Evolutionary conservation across 148 eudicot genomes (phyloP), one percentile per base, ranked within the genome.

Genomic region (Rhododendron griersonianum): DNA sequence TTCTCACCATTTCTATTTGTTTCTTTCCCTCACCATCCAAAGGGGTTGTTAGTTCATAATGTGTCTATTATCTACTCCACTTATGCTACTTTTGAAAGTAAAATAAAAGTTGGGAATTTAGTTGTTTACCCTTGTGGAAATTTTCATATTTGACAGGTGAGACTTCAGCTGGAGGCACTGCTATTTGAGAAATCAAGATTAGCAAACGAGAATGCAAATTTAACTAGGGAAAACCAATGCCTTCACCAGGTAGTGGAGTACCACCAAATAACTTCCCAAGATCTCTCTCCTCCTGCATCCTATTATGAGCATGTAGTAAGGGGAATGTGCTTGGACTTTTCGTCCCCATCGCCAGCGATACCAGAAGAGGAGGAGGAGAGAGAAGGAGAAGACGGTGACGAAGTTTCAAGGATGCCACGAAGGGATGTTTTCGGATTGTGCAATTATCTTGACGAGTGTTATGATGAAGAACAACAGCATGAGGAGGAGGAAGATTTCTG

Each of bases 91-190:
- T 15, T 53, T 53, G 57, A 15, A 53, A 53, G 57, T 13, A 53
- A 53, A 53, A 14, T 23, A 65, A 65, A n/a, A 65, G 71, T n/a
- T 8, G 30, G 13, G 75, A 28, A 69, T 69, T 28, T 30, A 69
- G 30, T 25, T 69, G 15, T 28, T 25, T 69, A 69, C 37, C 16
- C 37, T 69, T 28, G 75, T 69, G 75, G 75, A 3, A 28, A 11
- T 69, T 69, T 69, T 69, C 2, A 69, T 69, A 74, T 61, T 50
- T 57, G 69, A 30, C 88, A 95, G 99, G 94, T 96, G 88, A 94
- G 97, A 91, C 94, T 96, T 48, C 99, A 96, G 86, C 39, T 96
- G 85, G 99, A 96, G 90, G 96, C 98, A 71, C 91, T 96, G 77
- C 91, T 96, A 3, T 95, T 95, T 81, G 99, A 96, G 82, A 96